Percentiles rank a stretch among this genome's conserved stretches.
These are phyloP conservation scores for Nematodospora valgi DNA, from an alignment of 805 yeast species.

Conservation along the genomic window DNA sequence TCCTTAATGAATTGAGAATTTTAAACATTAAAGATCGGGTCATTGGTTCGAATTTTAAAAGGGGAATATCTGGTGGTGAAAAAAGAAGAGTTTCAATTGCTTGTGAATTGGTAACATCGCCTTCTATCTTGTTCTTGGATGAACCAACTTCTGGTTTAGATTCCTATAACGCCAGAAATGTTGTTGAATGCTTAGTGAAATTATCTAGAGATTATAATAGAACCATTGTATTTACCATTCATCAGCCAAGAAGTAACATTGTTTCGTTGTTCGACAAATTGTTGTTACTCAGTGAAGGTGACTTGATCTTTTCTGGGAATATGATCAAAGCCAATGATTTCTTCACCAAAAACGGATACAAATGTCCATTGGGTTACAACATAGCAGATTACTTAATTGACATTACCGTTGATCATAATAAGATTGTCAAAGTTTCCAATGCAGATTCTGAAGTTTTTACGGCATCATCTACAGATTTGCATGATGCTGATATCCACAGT, in stretches of 20 bases:
- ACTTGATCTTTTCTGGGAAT: constrained; percentile 84
- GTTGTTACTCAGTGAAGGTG: constrained; percentile 78
- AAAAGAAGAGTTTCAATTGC: constrained; percentile 83
- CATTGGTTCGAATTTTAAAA: constrained; percentile 82
- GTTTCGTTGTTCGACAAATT: constrained; percentile 87
- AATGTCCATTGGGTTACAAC: constrained; percentile 86
- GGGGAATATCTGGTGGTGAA: constrained; percentile 75
- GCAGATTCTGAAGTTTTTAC: constrained; percentile 12
- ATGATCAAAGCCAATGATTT: constrained; percentile 71
- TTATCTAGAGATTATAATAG: constrained; percentile 78
- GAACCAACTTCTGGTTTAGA: constrained; percentile 96
- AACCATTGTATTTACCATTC: constrained; percentile 89
- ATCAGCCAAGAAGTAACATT: constrained; percentile 95
- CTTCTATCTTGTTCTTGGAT: constrained; percentile 69
- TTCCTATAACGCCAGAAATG: constrained; percentile 89
- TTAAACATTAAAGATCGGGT: constrained; percentile 76
- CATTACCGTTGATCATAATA: constrained; percentile 67
- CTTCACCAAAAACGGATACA: constrained; percentile 69
- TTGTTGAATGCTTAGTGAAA: constrained; percentile 77
- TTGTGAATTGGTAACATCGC: constrained; percentile 71
- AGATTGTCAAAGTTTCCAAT: constrained; percentile 20
- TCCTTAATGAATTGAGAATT: constrained; percentile 81
- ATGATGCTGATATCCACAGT: constrained; percentile 24
- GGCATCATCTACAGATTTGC: constrained; percentile 10
- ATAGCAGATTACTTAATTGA: constrained; percentile 93